Evolutionary conservation across 306 rosid species (phyloP).

Genomic region (Prunus mongolica): DNA sequence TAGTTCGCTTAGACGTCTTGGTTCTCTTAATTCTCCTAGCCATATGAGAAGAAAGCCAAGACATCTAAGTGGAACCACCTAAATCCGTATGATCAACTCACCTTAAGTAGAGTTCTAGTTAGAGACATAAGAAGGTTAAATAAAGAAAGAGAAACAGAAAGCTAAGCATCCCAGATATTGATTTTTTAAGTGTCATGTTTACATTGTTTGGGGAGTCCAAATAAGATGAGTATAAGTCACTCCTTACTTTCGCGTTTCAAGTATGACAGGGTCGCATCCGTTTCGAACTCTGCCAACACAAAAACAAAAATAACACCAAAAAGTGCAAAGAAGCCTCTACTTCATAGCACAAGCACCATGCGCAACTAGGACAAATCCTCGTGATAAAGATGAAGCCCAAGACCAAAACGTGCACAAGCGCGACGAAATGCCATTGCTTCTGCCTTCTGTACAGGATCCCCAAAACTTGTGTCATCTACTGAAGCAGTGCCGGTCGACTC

Average conservation of each 20-base stretch:
- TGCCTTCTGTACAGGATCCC: conserved; percentile 91
- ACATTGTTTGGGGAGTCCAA: not conserved
- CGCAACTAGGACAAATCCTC: conserved; percentile 50
- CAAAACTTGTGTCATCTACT: conserved; percentile 58
- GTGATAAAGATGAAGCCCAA: conserved; percentile 82
- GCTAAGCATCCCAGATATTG: no score
- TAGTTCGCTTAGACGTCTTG: not conserved
- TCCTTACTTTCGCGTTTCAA: not conserved
- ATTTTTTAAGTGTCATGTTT: no score
- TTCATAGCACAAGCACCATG: conserved; percentile 3
- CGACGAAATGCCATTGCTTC: conserved; percentile 95
- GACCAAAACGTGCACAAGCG: conserved; percentile 86
- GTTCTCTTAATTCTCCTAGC: not conserved
- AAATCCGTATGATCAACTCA: not conserved
- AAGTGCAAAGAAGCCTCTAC: not conserved
- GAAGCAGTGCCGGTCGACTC: conserved; percentile 84
- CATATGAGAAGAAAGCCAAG: not conserved
- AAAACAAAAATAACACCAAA: not conserved
- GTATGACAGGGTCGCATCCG: not conserved
- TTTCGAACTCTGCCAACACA: not conserved
- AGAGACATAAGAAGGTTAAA: not conserved
- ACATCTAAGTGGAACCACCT: not conserved
- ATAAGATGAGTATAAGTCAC: not conserved
- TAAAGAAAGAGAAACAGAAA: not conserved
- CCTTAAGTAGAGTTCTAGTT: not conserved